Evolutionary conservation across 257 asterid species (phyloP), one percentile per base, ranked within the genome.

Genomic region (Buddleja alternifolia): DNA sequence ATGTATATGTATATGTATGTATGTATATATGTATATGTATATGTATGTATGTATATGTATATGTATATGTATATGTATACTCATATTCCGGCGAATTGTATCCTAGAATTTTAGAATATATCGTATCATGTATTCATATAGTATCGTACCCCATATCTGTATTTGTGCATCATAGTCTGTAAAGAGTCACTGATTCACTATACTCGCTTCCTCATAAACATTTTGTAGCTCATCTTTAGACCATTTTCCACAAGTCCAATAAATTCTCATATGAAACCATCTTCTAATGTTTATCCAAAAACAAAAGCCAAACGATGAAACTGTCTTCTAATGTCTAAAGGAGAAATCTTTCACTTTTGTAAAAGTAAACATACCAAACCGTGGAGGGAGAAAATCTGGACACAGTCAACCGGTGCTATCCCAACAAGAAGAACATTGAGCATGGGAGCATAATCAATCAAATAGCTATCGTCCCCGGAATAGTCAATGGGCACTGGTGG

Each of bases 341-440:
- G 25, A 14, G 25, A 47, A 17, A 21, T 12, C 55, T 4, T 8
- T 50, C 10, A 19, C 10, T 61, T 59, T 54, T 52, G 37, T 44
- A 10, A 50, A 39, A 48, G 50, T 56, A 20, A 37, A 66, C 86
- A 23, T 85, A 93, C 99, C 96, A 93, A 75, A 69, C 99, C 99
- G 65, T 90, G 99, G 61, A 93, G 85, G 75, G 97, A 93, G 77
- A 93, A 93, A 70, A 93, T 88, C 80, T 93, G 97, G 69, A 90
- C 92, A 75, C 87, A 88, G 78, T 93, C 99, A 23, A 90, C 92
- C 15, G 99, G 94, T 24, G 97, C 85, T 75, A 90, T 88, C 36
- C 99, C 99, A 25, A 89, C 96, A 63, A 93, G 95, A 46, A 93
- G 90, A 77, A 86, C 81, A 78, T 90, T 88, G 80, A 93, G 85